Percentiles rank a stretch among this genome's conserved stretches.
Evolutionary conservation across 169 alveolate genomes (phyloP).

Genomic region (Plasmodium inui): DNA sequence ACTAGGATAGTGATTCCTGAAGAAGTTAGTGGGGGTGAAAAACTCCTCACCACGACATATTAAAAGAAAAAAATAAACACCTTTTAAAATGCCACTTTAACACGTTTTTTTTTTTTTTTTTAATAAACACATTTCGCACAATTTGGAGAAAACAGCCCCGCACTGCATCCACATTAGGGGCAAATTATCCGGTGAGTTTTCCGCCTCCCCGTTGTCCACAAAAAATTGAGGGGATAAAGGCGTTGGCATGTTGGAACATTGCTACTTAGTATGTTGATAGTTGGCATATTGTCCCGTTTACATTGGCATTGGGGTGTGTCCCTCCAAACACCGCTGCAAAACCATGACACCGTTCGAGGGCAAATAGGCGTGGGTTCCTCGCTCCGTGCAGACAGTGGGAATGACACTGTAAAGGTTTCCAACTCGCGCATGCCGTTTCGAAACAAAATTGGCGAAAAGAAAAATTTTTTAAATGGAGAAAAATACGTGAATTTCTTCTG

Average conservation of each 20-base stretch:
- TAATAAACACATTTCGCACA: background rate
- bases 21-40: background rate
- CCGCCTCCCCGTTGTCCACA: background rate
- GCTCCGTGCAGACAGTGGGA: background rate
- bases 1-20: background rate
- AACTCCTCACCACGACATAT: background rate
- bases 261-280: background rate
- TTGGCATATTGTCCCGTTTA: background rate
- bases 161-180: background rate
- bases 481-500: background rate
- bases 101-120: background rate
- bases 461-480: background rate
- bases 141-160: background rate
- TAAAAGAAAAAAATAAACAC: background rate
- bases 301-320: background rate
- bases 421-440: background rate
- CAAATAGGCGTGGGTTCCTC: background rate
- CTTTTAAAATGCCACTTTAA: background rate
- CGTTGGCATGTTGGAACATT: background rate
- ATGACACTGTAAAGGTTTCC: background rate
- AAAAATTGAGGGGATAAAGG: background rate
- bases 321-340: background rate
- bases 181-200: background rate
- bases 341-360: background rate
- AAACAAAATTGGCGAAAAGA: background rate